Evolutionary conservation across 192 early-diverging fungal species (phyloP), one percentile per base, ranked within the genome.

Genomic region (Coemansia sp.): DNA sequence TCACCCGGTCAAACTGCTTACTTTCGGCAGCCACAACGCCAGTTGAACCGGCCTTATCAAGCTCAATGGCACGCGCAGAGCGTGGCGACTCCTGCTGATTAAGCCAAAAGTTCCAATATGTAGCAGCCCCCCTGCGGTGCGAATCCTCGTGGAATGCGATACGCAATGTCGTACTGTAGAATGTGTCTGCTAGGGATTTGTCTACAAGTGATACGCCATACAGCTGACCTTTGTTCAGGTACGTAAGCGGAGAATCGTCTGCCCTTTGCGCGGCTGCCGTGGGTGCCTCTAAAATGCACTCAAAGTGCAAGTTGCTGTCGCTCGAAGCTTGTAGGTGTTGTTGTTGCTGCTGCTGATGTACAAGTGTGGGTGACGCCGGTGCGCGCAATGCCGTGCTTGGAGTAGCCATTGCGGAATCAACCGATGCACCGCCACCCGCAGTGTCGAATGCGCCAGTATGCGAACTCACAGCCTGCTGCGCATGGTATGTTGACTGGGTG

Each of bases 31-130:
- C 64, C 8, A 80, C 48, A 21, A 88, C 84, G n/a, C 88, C 88
- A 17, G 73, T 73, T 7, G 85, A 88, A 14, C 84, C 84, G 8
- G 80, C 85, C 61, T 82, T 82, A 64, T 88, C 87, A 72, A 92
- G 82, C 62, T 93, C 91, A 8, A 91, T 72, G 6, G 90, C 91
- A 42, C 87, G 70, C 0, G 89, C 86, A 7, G 69, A 67, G 34
- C 83, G 82, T 3, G 88, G 82, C 50, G 81, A 80, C 36, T 83
- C 67, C 68, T 91, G 88, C 60, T 93, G 90, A 29, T 85, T 89
- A n/a, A 87, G 69, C 91, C 90, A 93, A 63, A 90, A 91, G 62
- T 77, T 86, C 91, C 91, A 93, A 70, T 88, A 89, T 17, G 84
- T 81, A 0, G 83, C 64, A 1, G 90, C 88, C 50, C 87, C 72